Evolutionary conservation across 495 filamentous ascomycete genomes (phyloP), one percentile per base, ranked within the genome.

Genomic region (Lentithecium fluviatile): DNA sequence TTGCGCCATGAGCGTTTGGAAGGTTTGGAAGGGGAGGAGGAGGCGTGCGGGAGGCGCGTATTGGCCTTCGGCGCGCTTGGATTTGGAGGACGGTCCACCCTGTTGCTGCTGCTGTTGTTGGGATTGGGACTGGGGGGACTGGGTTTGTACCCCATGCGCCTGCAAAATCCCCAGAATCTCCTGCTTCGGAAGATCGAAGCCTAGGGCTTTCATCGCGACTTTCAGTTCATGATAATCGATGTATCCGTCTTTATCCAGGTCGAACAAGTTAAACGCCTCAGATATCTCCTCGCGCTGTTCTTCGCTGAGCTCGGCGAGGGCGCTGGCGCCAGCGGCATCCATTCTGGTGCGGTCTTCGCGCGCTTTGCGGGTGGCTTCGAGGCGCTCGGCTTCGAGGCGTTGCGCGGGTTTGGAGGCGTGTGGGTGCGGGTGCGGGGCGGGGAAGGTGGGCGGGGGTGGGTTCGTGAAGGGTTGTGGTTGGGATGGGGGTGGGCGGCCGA

Each of bases 221-320:
- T 94, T 92, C 72, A 97, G 89, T 74, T 97, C 93, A 74, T 96
- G 92, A 83, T 96, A 97, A 75, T 96, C 92, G 65, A 97, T 90
- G 68, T 88, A 82, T 52, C 84, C 82, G 78, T 97, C 92, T 76
- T 93, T 92, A 81, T 97, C 94, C 58, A 96, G 88, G 75, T 97
- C 93, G 79, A 97, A 97, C 71, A 97, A 88, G 54, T 84, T 85
- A 77, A 97, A 97, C 92, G 90, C 91, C 79, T 96, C 90, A 63
- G 85, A 88, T 53, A 96, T 89, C 69, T 96, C 91, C 67, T 94
- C 90, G 51, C 85, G 79, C 69, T 96, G 91, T 76, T 95, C 91
- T 70, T 95, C 90, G 21, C 82, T 89, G 67, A 94, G 75, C 60
- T 77, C 65, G 62, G 74, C 71, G n/a, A 74, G 58, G 60, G 32